phyloP scores from a whole-genome alignment of 129 eudicot species.

The Cynara cardunculus region DNA sequence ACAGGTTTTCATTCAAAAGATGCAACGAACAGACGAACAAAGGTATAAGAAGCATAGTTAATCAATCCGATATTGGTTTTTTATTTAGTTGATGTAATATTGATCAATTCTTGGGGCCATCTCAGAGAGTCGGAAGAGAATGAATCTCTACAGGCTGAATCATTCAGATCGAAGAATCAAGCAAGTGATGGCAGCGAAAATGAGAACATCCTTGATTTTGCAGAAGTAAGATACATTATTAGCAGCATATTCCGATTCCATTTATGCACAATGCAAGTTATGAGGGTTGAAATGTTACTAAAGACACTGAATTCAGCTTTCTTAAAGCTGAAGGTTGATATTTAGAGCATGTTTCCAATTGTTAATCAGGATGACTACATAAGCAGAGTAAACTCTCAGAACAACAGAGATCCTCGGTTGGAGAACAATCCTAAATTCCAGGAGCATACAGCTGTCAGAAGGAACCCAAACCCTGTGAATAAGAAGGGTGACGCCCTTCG shows the following conservation, averaged over 20 bases:
- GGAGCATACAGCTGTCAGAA: constrained; percentile 3
- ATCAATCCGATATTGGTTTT: not conserved
- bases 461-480: constrained; percentile 22
- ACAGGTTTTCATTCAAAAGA: constrained; percentile 79
- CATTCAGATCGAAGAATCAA: constrained; percentile 43
- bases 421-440: constrained; percentile 18
- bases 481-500: constrained; percentile 5
- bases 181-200: constrained; percentile 36
- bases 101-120: not conserved
- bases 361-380: constrained; percentile 41
- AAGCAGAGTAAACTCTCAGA: constrained; percentile 22
- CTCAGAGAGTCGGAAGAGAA: constrained; percentile 50
- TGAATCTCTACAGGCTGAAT: constrained; percentile 28
- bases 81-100: not conserved
- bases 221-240: constrained; percentile 46
- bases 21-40: constrained; percentile 55
- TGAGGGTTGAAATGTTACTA: not conserved
- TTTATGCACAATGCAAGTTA: not conserved
- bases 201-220: constrained; percentile 32
- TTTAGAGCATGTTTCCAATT: not conserved
- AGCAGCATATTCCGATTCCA: not conserved
- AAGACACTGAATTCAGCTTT: not conserved
- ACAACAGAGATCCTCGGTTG: constrained; percentile 16
- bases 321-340: not conserved
- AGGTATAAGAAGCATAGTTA: constrained; percentile 44